Base-by-base conservation (phyloP, 192 early-diverging fungal genomes). In the Entrophospora sp. region DNA sequence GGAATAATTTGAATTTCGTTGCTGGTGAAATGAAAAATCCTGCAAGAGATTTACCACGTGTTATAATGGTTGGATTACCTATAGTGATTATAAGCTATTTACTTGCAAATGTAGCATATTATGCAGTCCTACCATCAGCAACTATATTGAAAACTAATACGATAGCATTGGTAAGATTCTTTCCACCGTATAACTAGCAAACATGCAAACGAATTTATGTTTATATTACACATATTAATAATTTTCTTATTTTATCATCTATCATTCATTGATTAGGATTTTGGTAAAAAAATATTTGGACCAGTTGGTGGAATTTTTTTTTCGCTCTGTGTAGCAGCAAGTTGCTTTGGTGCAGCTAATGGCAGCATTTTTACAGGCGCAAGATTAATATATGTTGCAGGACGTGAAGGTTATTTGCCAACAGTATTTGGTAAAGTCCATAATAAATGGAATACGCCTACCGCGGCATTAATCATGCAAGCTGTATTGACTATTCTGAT, bases 21-120 rank as follows among this genome's bases (percentile, higher is more conserved):
- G 82, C 90, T 44, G 88, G 87, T 44, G 92, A 94, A 78, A 87
- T 94, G 79, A 86, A 89, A 66, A 76, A 83, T 45, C 92, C 92
- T 28, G 79, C 85, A 6, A 82, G 83, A 28, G 92, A 91, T 63
- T 71, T 93, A 40, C 90, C 89, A 13, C 81, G 84, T 61, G 87
- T 91, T 4, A 87, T 88, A n/a, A 82, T 89, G 62, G 80, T 87
- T 16, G 85, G 90, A 0, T 79, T 94, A 16, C 81, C 79, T 4
- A 70, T 89, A 32, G 85, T 89, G 27, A 83, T 89, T 2, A 45
- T 85, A 14, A 83, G 85, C 24, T 94, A 94, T 70, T 71, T 92
- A 8, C 69, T 92, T 64, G 85, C 89, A 30, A 91, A 93, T 68
- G 81, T 89, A 2, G 88, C 92, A 1, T 94, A 90, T 67, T 87